Base-by-base conservation (phyloP, 2,329 filamentous ascomycete genomes). In the Fusarium dlaminii region DNA sequence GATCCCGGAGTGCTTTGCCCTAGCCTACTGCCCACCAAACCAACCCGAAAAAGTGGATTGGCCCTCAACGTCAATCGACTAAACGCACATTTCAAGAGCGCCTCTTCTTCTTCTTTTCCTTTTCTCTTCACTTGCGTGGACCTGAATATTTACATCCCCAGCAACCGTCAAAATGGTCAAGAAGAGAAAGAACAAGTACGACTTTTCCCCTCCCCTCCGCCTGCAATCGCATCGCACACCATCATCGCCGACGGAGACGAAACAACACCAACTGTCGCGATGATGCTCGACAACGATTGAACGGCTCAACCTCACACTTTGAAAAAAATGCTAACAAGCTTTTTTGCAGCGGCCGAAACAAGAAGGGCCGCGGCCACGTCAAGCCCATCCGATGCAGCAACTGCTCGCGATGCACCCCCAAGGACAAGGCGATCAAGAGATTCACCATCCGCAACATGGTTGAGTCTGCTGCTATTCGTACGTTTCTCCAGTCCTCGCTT, bases 401-500 rank as follows among this genome's bases (percentile, higher is more conserved):
- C 89, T 91, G 89, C 89, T 90, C 89, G 84, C 90, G 93, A 88
- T 95, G 93, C 90, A 97, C 94, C 73, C 95, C 95, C 86, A 99
- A 99, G 93, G 96, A 99, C 85, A 99, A 99, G 94, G 96, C 97
- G 81, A 98, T 99, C 92, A 99, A 99, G 95, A 92, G 96, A 89
- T 99, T 99, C 91, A 99, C 96, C 89, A 91, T 99, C 91, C 93
- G 96, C 87, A 98, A 99, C 93, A 99, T 99, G 96, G 96, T 99
- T 80, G 96, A 99, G 90, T 98, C 95, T 83, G 96, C 97, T 84
- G 96, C 96, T 84, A 98, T 99, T 87, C 96, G 97, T 98, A 95
- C 83, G 95, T 94, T 9, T 12, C 27, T 14, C 6, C 20, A 13
- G 34, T 40, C 14, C 17, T 30, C 30, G 24, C 27, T 29, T 37